Evolutionary conservation across 2,329 filamentous ascomycete genomes (phyloP).

Genomic region (Pleomassaria siparia): DNA sequence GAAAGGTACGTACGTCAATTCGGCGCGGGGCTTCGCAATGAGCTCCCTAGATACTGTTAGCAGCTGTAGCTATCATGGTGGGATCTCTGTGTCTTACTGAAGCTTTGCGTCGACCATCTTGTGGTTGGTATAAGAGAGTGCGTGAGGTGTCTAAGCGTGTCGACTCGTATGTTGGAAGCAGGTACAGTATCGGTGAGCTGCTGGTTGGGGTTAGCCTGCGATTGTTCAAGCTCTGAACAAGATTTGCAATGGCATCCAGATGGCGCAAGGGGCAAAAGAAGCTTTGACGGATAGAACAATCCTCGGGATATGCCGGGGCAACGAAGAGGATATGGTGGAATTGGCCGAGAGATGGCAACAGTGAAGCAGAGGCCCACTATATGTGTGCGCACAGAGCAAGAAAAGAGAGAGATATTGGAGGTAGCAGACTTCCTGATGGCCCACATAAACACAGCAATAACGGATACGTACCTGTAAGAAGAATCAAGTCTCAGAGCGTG

Average conservation of each 20-base stretch:
- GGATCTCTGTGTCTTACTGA: slow-evolving; percentile 35
- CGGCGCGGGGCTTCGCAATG: slow-evolving; percentile 81
- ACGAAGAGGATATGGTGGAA: neutral
- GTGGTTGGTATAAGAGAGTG: neutral
- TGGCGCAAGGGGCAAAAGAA: neutral
- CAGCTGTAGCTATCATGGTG: neutral
- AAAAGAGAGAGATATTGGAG: neutral
- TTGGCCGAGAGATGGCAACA: neutral
- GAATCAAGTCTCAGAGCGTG: neutral
- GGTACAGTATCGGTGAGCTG: neutral
- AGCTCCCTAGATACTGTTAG: slow-evolving; percentile 68
- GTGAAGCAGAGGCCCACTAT: slow-evolving; percentile 1
- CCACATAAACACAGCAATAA: neutral
- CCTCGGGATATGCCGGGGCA: neutral
- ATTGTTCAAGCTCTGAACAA: neutral
- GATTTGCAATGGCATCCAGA: neutral
- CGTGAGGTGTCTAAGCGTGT: neutral
- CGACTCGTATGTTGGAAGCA: neutral
- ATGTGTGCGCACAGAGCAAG: neutral
- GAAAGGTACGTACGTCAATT: slow-evolving; percentile 74
- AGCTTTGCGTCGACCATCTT: slow-evolving; percentile 47
- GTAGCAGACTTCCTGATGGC: neutral
- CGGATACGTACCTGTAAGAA: neutral
- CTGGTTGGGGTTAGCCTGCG: neutral
- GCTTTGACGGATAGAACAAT: neutral